Percentiles rank a stretch among this genome's conserved stretches.
Conservation (phyloP, 176 grass and related monocot genomes). For the Triticum urartu region DNA sequence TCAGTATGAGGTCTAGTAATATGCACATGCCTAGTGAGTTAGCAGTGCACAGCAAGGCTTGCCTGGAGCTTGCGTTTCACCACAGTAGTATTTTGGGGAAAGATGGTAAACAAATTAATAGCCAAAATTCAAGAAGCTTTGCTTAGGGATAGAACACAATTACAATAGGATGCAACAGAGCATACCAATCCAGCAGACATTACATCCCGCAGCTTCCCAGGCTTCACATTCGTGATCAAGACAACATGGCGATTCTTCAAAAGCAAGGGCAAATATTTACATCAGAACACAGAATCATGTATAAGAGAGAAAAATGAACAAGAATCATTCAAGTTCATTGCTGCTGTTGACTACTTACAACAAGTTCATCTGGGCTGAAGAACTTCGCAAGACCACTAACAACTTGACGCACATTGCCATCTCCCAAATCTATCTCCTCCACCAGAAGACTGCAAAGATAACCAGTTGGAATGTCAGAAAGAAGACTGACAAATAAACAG, state of each 20-base stretch:
- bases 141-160: constrained; percentile 8
- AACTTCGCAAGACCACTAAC: constrained; percentile 98
- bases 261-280: constrained; percentile 29
- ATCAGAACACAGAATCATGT: constrained; percentile 8
- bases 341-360: constrained; percentile 55
- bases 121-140: constrained; percentile 18
- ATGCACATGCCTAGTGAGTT: not conserved
- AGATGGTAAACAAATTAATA: constrained; percentile 4
- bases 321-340: constrained; percentile 30
- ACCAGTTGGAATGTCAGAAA: not conserved
- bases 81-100: not conserved
- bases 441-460: constrained; percentile 67
- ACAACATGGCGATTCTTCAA: constrained; percentile 81
- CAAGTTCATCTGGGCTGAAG: constrained; percentile 72
- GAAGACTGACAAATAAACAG: not conserved
- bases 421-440: constrained; percentile 98
- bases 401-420: constrained; percentile 80
- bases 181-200: constrained; percentile 95
- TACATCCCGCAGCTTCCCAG: constrained; percentile 88
- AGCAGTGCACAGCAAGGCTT: not conserved
- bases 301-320: not conserved
- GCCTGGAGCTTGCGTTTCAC: not conserved
- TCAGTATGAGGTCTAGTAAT: not conserved
- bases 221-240: constrained; percentile 98
- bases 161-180: constrained; percentile 15